Percentiles rank a stretch among this genome's conserved stretches.
Conservation (phyloP, 164 flowering plant genomes). For the Umbilicus rupestris region DNA sequence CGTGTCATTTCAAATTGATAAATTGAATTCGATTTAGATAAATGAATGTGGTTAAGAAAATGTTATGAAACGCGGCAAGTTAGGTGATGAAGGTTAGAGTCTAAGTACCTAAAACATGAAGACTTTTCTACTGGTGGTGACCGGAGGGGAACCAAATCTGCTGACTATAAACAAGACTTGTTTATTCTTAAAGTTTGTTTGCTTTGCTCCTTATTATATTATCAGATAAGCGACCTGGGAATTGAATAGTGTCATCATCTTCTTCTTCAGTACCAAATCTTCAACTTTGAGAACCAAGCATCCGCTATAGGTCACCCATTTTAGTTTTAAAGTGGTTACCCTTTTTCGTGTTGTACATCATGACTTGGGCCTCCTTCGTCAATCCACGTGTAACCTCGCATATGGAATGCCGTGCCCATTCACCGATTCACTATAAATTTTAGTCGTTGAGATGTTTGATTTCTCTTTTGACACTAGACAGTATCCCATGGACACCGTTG, state of each 20-base stretch:
- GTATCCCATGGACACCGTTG: neutral
- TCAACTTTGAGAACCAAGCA: neutral
- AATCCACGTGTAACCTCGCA: neutral
- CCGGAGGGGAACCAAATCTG: neutral
- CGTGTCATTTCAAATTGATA: too few relatives aligned
- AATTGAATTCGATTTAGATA: too few relatives aligned
- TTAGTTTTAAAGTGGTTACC: neutral
- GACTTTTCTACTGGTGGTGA: neutral
- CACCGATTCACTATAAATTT: neutral
- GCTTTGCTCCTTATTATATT: neutral
- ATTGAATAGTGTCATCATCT: neutral
- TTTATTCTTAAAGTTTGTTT: neutral
- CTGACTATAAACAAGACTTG: neutral
- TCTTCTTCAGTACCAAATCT: neutral
- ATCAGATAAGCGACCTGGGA: neutral
- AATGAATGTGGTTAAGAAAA: neutral
- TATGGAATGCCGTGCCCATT: neutral
- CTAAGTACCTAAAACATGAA: neutral
- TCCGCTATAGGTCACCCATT: neutral
- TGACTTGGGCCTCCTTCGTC: neutral
- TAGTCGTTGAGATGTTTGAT: too few relatives aligned
- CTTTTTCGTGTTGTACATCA: neutral
- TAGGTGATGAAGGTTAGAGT: neutral
- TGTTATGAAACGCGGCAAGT: constrained; percentile 3
- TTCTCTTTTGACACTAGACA: neutral